A percentile compares a stretch with the other conserved stretches of the same genome.
Evolutionary conservation across 2,329 filamentous ascomycete genomes (phyloP).

Genomic region (Botrytis hyacinthi): DNA sequence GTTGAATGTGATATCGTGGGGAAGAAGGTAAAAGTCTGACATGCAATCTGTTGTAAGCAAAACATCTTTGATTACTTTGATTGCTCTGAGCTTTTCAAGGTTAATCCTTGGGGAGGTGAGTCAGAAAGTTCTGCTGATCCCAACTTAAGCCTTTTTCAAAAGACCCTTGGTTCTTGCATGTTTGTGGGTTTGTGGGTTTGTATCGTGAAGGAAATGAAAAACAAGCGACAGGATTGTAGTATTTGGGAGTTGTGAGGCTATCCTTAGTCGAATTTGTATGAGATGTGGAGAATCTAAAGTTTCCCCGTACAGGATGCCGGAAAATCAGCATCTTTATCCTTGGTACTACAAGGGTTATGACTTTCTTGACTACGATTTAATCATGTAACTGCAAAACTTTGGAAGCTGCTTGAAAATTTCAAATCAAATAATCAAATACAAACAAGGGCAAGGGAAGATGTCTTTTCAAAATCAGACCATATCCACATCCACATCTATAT

Average conservation of each 20-base stretch:
- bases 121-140: slow-evolving; percentile 16
- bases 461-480: neutral
- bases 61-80: neutral
- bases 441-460: neutral
- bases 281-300: slow-evolving; percentile 17
- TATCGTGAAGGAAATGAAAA: neutral
- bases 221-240: neutral
- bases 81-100: neutral
- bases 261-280: neutral
- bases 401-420: neutral
- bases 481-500: neutral
- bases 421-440: neutral
- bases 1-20: slow-evolving; percentile 15
- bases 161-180: neutral
- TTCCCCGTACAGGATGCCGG: slow-evolving; percentile 12
- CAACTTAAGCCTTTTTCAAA: slow-evolving; percentile 5
- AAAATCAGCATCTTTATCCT: slow-evolving; percentile 15
- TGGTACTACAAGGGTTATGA: slow-evolving; percentile 7
- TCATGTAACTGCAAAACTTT: neutral
- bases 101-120: neutral
- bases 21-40: slow-evolving; percentile 11
- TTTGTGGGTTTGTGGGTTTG: neutral
- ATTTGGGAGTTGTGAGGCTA: neutral
- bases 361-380: neutral
- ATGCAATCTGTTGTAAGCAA: slow-evolving; percentile 15